Conservation (phyloP, 306 rosid species). For the Crotalaria pallida region DNA sequence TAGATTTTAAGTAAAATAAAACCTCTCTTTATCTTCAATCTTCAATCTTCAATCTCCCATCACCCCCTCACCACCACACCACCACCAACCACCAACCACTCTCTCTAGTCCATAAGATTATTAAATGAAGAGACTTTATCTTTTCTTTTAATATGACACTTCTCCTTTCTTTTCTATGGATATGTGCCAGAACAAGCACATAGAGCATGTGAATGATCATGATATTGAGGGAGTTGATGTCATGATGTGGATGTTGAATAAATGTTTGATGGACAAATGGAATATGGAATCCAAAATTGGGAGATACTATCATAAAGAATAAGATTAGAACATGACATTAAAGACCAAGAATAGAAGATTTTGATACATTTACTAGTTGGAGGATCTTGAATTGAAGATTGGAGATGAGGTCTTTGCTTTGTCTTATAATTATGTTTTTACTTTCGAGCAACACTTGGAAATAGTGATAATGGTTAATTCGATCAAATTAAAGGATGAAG, state of each 20-base stretch:
- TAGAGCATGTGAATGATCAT: not conserved
- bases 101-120: too few species aligned
- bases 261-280: not conserved
- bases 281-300: conserved; percentile 1
- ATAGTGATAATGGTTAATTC: not conserved
- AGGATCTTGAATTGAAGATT: conserved; percentile 2
- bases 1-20: too few species aligned
- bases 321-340: not conserved
- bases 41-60: too few species aligned
- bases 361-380: too few species aligned
- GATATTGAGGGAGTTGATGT: too few species aligned
- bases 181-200: not conserved
- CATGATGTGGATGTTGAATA: conserved; percentile 9
- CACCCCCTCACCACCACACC: too few species aligned
- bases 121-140: not conserved
- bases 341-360: too few species aligned
- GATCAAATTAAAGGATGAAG: not conserved
- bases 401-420: conserved; percentile 13
- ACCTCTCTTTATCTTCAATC: too few species aligned
- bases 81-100: too few species aligned
- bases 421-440: not conserved
- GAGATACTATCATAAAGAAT: not conserved
- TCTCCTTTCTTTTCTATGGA: not conserved
- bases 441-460: not conserved
- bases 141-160: not conserved